phyloP scores from a whole-genome alignment of 2,329 filamentous ascomycete genomes.

The Coleophoma cylindrospora region DNA sequence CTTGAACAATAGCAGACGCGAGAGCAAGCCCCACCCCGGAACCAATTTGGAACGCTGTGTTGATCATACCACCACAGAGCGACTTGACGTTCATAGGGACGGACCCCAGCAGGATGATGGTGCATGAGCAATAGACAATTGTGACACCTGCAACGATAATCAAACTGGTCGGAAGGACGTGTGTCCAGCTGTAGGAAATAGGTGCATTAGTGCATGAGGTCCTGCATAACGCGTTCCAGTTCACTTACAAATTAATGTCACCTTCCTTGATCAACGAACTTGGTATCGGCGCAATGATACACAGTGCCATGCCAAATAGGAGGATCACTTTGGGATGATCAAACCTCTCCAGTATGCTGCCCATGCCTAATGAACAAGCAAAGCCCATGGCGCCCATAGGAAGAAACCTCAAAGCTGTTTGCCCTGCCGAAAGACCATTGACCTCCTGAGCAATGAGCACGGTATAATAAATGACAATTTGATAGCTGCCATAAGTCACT shows the following conservation, averaged over 20 bases:
- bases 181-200: constrained; percentile 24
- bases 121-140: constrained; percentile 35
- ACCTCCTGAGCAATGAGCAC: constrained; percentile 35
- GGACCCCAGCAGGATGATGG: constrained; percentile 32
- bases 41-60: constrained; percentile 37
- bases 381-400: constrained; percentile 35
- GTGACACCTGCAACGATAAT: constrained; percentile 34
- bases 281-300: constrained; percentile 32
- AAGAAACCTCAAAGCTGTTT: constrained; percentile 34
- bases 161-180: constrained; percentile 32
- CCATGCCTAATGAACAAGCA: constrained; percentile 28
- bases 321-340: constrained; percentile 30
- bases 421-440: constrained; percentile 30
- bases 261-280: constrained; percentile 17
- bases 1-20: constrained; percentile 31
- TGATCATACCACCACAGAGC: constrained; percentile 35
- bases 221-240: background rate
- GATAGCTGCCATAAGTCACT: constrained; percentile 37
- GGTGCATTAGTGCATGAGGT: constrained; percentile 8
- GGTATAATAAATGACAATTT: constrained; percentile 37
- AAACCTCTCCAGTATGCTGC: constrained; percentile 30
- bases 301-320: constrained; percentile 27
- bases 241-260: constrained; percentile 13
- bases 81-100: constrained; percentile 35
- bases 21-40: constrained; percentile 34